Percentiles rank a stretch among this genome's conserved stretches.
Evolutionary conservation across 78 protist genomes (phyloP).

Genomic region (Dictyostelium discoideum): DNA sequence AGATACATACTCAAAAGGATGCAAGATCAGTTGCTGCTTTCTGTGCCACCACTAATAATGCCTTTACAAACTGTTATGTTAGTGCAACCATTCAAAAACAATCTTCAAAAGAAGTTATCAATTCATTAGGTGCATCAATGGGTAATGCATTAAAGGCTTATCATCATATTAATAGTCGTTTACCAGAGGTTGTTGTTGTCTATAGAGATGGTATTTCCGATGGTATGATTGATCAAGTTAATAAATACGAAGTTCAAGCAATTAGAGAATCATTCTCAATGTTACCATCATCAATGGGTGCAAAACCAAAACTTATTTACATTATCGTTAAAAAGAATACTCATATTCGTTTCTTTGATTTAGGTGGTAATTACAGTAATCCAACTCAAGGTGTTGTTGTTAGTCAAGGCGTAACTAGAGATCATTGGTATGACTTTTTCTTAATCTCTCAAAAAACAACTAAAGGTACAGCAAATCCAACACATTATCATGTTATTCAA

Average conservation of each 20-base stretch:
- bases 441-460: slow-evolving; percentile 38
- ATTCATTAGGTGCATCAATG: neutral
- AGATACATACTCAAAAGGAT: neutral
- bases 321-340: slow-evolving; percentile 77
- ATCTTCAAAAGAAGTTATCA: slow-evolving; percentile 12
- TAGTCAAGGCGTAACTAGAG: slow-evolving; percentile 17
- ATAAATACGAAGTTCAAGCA: slow-evolving; percentile 9
- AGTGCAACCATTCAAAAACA: neutral
- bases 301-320: slow-evolving; percentile 22
- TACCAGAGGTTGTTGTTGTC: slow-evolving; percentile 75
- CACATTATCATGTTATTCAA: slow-evolving; percentile 51
- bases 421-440: slow-evolving; percentile 56
- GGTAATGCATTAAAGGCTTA: slow-evolving; percentile 11
- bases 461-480: slow-evolving; percentile 36
- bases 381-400: slow-evolving; percentile 71
- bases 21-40: slow-evolving; percentile 64
- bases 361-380: neutral
- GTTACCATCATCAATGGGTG: neutral
- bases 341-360: slow-evolving; percentile 40
- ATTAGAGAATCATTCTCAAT: neutral
- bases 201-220: slow-evolving; percentile 87
- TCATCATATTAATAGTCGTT: neutral
- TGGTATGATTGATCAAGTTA: slow-evolving; percentile 58
- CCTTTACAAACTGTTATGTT: neutral
- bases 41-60: neutral